Base-by-base conservation (phyloP, 805 yeast species). In the Allodekkera sacchari region DNA sequence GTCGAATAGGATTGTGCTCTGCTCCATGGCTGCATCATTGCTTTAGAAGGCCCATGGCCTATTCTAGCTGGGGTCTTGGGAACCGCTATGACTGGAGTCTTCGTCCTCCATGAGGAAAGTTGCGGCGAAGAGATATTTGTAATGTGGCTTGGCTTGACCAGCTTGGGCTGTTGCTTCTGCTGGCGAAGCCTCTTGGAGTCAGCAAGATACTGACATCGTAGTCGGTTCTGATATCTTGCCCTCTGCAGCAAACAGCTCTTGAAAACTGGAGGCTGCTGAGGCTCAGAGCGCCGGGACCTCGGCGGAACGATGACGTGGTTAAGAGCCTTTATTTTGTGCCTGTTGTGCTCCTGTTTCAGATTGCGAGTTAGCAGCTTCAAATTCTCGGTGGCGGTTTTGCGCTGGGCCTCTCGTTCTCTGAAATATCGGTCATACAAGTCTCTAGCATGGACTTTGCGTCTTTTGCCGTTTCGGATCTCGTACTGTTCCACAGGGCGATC, bases 371-470 rank as follows among this genome's bases (percentile, higher is more conserved):
- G 57, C 18, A 45, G 51, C 28, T 68, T 58, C 9, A 72, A 50
- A 33, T 71, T 55, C 28, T 56, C 58, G 2, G 71, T 61, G 5
- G 73, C 67, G 35, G 62, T 59, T 29, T 55, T 50, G 16, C 68
- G 46, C 42, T 68, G 70, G 25, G 35, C 36, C 30, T 68, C 71
- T 27, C 68, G 50, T 31, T 68, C 73, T 4, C 38, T 33, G 2
- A 46, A 36, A 39, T 68, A 71, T 33, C 42, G 44, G 27, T 51
- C 44, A 49, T 68, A 72, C 16, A 65, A 39, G 2, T 53, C 49
- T 36, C 61, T 55, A 17, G 63, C 51, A 14, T 66, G 61, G 52
- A 61, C 55, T 5, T 32, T 36, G 3, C 25, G 18, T 22, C 41
- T 39, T 20, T 38, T 35, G 12, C 49, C 52, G 20, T 37, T 35